These are phyloP conservation scores for Saccharum hybrid DNA, from an alignment of 202 grass and related monocot genomes.

Conservation along the genomic window DNA sequence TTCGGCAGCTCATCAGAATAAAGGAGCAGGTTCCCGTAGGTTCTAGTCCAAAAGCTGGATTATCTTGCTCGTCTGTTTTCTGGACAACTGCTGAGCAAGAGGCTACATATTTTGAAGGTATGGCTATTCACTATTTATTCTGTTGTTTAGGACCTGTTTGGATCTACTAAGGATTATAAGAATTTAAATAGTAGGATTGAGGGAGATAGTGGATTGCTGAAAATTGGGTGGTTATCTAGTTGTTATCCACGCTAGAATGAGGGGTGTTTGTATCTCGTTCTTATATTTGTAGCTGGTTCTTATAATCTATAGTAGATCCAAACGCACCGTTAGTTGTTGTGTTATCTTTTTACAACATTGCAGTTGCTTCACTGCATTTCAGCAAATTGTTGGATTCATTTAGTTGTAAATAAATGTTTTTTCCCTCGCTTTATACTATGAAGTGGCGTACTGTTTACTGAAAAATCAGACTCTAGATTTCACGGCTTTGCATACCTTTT, in stretches of 20 bases:
- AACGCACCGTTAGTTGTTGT: neutral
- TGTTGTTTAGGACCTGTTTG: neutral
- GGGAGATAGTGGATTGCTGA: neutral
- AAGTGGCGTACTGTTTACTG: neutral
- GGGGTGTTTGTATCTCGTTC: neutral
- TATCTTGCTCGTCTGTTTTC: neutral
- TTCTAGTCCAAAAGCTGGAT: slow-evolving; percentile 32
- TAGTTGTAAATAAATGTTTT: slow-evolving; percentile 7
- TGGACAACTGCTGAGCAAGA: neutral
- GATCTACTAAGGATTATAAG: neutral
- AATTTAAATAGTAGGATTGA: neutral
- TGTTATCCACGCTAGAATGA: neutral
- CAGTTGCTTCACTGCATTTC: slow-evolving; percentile 19
- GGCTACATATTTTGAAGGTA: slow-evolving; percentile 35
- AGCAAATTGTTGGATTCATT: slow-evolving; percentile 20
- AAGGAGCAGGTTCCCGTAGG: slow-evolving; percentile 42
- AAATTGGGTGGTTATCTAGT: neutral
- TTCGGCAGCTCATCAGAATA: slow-evolving; percentile 30
- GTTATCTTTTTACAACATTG: neutral
- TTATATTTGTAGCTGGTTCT: neutral
- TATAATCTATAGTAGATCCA: neutral
- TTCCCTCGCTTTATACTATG: neutral
- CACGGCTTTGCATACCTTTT: neutral
- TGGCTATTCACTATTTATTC: neutral
- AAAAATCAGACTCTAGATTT: neutral